Evolutionary conservation across 75 land plant genomes (phyloP), one percentile per base, ranked within the genome.

Genomic region (Cunninghamia lanceolata): DNA sequence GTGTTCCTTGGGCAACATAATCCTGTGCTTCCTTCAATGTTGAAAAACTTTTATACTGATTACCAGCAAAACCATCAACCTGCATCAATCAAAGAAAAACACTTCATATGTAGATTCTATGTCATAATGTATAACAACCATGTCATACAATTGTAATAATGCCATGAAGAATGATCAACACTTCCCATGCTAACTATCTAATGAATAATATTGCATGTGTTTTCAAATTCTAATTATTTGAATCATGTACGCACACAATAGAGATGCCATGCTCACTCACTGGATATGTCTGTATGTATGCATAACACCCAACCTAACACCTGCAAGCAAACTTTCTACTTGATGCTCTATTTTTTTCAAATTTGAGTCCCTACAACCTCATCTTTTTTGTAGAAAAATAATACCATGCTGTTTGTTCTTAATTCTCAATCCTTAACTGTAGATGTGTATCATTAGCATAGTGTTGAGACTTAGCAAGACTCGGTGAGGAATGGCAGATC

Each of bases 21-120:
- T 79, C 82, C 40, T 79, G 46, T 19, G 82, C 82, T 79, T 79
- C 82, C 52, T 80, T 80, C 82, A 80, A n/a, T 42, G 82, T 19
- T 45, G 82, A 42, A 45, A 80, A 45, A n/a, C 34, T 80, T 43
- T 80, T 80, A 45, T 80, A 43, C 15, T 45, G 82, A 80, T 11
- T 9, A 80, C 82, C 52, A 45, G 50, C 6, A 21, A 42, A 80
- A 80, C 52, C 82, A 80, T 80, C 47, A 80, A 80, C 82, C 82
- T 80, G 34, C 30, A 79, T 0, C 50, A 79, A 79, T 79, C 46
- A 25, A 79, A 79, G 30, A 28, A 43, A 79, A 42, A 43, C 42
- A 79, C 38, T 75, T n/a, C n/a, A n/a, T 35, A 4, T 9, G 36
- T 15, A 75, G 39, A 75, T 75, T 75, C 4, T 75, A 75, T 75